phyloP scores from a whole-genome alignment of 768 basidiomycete genomes.

The Mycena haematopus region DNA sequence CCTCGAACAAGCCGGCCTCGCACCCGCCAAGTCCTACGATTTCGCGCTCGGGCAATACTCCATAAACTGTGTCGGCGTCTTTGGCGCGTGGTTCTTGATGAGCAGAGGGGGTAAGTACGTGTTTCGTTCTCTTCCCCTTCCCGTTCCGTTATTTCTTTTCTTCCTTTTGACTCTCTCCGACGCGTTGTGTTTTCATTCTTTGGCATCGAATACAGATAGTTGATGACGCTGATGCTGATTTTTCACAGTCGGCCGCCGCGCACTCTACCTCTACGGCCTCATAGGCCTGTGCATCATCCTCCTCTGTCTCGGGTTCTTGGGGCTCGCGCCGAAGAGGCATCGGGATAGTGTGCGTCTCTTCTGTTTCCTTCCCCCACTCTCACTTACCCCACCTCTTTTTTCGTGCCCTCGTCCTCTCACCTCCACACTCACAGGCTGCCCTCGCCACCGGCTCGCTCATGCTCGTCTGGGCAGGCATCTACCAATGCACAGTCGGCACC shows the following conservation, averaged over 20 bases:
- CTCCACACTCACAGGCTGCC: slow-evolving; percentile 2
- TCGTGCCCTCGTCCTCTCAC: background rate
- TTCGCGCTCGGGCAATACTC: slow-evolving; percentile 35
- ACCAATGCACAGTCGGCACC: slow-evolving; percentile 29
- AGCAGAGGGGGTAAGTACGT: slow-evolving; percentile 22
- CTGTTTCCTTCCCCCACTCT: background rate
- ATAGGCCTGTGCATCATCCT: slow-evolving; percentile 27
- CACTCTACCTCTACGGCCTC: slow-evolving; percentile 30
- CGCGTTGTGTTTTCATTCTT: too few species aligned
- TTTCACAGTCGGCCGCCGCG: slow-evolving; percentile 20
- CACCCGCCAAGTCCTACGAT: slow-evolving; percentile 37
- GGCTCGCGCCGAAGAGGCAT: slow-evolving; percentile 20
- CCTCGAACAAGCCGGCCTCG: slow-evolving; percentile 44
- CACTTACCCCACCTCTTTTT: background rate
- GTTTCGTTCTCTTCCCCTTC: too few species aligned
- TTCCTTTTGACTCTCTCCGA: too few species aligned
- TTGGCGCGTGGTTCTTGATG: slow-evolving; percentile 33
- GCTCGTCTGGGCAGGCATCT: slow-evolving; percentile 31
- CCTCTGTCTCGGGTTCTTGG: slow-evolving; percentile 27
- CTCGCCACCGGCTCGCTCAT: slow-evolving; percentile 30
- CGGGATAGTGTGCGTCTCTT: slow-evolving; percentile 16
- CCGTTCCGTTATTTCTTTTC: too few species aligned
- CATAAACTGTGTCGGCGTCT: slow-evolving; percentile 30
- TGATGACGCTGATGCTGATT: too few species aligned
- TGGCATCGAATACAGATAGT: too few species aligned